These are phyloP conservation scores for Vigna trinervia DNA, from an alignment of 306 rosid species.

Conservation along the genomic window DNA sequence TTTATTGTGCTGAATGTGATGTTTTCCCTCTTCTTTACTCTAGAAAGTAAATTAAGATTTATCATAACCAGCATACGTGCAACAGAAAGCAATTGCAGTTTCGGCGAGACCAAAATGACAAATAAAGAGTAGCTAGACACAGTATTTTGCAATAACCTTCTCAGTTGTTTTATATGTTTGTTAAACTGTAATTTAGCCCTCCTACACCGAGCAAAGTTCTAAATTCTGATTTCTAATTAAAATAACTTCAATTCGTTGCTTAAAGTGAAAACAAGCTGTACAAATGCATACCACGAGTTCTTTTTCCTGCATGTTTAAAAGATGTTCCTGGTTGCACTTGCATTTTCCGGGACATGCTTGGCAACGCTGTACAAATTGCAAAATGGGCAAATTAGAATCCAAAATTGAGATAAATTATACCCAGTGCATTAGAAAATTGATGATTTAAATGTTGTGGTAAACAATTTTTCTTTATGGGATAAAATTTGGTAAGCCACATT, in stretches of 20 bases:
- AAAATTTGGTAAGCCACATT: constrained; percentile 4
- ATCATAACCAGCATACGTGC: neutral
- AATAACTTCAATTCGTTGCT: neutral
- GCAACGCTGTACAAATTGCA: constrained; percentile 53
- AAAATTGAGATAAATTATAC: constrained; percentile 20
- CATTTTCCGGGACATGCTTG: constrained; percentile 64
- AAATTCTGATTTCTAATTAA: neutral
- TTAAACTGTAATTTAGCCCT: neutral
- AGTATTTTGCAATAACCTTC: neutral
- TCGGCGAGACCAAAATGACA: neutral
- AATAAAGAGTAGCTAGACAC: neutral
- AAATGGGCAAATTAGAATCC: constrained; percentile 45
- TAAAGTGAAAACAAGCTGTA: constrained; percentile 8
- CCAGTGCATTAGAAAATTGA: neutral
- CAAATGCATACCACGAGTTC: constrained; percentile 69
- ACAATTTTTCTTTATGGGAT: neutral
- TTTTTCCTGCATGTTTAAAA: constrained; percentile 71
- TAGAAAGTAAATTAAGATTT: neutral
- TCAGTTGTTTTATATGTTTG: neutral
- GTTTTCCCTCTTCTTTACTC: neutral
- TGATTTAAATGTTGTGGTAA: neutral
- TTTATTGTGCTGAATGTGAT: constrained; percentile 13
- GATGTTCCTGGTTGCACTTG: constrained; percentile 61
- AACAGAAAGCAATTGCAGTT: neutral
- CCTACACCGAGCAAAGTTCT: neutral